Base-by-base conservation (phyloP, 495 filamentous ascomycete species). In the Elaphomyces granulatus region DNA sequence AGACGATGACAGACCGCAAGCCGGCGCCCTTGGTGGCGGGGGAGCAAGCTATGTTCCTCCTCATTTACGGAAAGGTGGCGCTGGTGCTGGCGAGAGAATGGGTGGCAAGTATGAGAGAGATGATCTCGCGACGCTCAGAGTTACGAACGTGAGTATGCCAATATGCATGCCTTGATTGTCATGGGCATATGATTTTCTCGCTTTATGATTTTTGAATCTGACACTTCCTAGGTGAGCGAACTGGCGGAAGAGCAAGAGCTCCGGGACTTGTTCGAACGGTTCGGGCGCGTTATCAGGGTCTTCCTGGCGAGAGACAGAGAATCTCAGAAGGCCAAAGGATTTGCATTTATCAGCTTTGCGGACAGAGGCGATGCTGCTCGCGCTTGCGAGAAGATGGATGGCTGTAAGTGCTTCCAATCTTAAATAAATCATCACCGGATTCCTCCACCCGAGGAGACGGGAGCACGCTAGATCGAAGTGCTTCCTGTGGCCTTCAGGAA, bases 271-370 rank as follows among this genome's bases (percentile, higher is more conserved):
- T 98, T 98, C 70, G 87, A 93, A 65, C 75, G 90, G 32, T 94
- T 90, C 61, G 90, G 90, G 51, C 82, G 85, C 49, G 92, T 98
- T 45, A 96, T 87, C 31, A 78, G 87, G 56, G 92, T 98, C 34
- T 98, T 96, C 71, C 60, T 98, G 45, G 90, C 90, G 45, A 94
- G 94, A 68, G 92, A 98, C 63, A 70, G 90, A 56, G 92, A 96
- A 36, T 96, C 92, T 23, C 80, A 83, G 41, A 55, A 85, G 48
- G 90, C 92, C 38, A 98, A 98, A 74, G 90, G 90, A 33, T 98
- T 96, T 53, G 90, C 90, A 14, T 98, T 98, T 59, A 93, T 98
- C 66, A 92, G 83, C 58, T 98, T 87, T 60, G 78, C 77, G 36
- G 90, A 96, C 47, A 73, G 88, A 47, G 59, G 65, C 43, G 92